Percentiles rank a stretch among this genome's conserved stretches.
Evolutionary conservation across 441 rosid species (phyloP).

Genomic region (Viola pubescens): DNA sequence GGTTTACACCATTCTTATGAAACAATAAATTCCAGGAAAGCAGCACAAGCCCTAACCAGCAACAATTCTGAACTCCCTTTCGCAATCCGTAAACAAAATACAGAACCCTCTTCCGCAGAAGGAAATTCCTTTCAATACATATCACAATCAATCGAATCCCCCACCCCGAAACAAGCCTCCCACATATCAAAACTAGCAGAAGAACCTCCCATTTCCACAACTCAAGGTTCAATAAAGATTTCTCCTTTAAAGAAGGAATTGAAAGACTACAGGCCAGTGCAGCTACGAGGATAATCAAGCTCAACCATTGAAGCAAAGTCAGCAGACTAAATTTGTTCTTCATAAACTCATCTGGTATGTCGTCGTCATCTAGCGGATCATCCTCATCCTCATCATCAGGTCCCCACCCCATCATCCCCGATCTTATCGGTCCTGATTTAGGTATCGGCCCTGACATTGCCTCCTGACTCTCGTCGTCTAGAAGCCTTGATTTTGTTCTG

Average conservation of each 20-base stretch:
- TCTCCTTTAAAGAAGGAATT: conserved; percentile 21
- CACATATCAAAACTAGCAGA: conserved; percentile 62
- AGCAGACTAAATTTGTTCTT: conserved; percentile 20
- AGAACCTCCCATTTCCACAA: conserved; percentile 84
- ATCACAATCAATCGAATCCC: conserved; percentile 55
- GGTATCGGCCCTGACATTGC: conserved; percentile 22
- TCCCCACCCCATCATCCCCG: conserved; percentile 28
- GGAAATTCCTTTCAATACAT: conserved; percentile 58
- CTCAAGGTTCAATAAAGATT: conserved; percentile 36
- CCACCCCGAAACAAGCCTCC: conserved; percentile 83
- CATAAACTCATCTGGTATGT: conserved; percentile 52
- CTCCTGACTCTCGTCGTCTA: conserved; percentile 46
- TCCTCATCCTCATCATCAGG: conserved; percentile 41
- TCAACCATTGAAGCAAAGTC: conserved; percentile 57
- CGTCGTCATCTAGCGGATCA: conserved; percentile 46
- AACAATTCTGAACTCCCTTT: conserved; percentile 66
- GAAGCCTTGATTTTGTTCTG: conserved; percentile 55
- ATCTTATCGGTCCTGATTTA: conserved; percentile 31
- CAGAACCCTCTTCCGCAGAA: conserved; percentile 49
- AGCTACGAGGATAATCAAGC: conserved; percentile 38
- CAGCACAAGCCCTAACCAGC: conserved; percentile 61
- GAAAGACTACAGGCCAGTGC: conserved; percentile 33
- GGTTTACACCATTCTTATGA: conserved; percentile 31
- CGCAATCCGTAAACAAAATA: conserved; percentile 76
- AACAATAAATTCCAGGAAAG: conserved; percentile 52